These are phyloP conservation scores for Seiridium cupressi DNA, from an alignment of 2,329 filamentous ascomycete species.

Conservation along the genomic window DNA sequence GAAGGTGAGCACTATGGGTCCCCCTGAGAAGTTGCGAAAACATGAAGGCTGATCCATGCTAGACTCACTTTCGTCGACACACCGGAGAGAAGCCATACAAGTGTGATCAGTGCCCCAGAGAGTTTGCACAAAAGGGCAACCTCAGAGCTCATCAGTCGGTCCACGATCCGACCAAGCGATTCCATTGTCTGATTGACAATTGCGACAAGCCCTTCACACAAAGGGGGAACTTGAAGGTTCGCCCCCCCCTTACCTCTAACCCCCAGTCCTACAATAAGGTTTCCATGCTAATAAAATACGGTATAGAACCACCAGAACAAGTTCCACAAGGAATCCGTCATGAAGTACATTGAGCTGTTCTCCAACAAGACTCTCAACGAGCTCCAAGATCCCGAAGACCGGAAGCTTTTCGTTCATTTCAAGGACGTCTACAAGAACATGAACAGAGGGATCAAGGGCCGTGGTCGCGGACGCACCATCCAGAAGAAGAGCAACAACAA, in stretches of 20 bases:
- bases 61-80: constrained; percentile 86
- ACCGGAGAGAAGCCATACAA: constrained; percentile 82
- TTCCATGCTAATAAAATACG: no score
- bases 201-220: constrained; percentile 90
- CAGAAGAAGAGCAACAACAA: constrained; percentile 6
- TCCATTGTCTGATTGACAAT: constrained; percentile 75
- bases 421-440: constrained; percentile 88
- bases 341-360: constrained; percentile 69
- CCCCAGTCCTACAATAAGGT: no score
- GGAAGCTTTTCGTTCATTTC: constrained; percentile 59
- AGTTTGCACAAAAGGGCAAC: constrained; percentile 83
- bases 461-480: constrained; percentile 80
- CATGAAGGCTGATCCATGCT: constrained; percentile 10
- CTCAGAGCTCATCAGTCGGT: constrained; percentile 80
- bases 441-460: constrained; percentile 97
- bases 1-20: constrained; percentile 55
- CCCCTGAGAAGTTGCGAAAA: background rate
- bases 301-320: constrained; percentile 73
- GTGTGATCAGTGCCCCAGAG: constrained; percentile 77
- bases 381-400: constrained; percentile 70
- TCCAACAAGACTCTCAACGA: constrained; percentile 60
- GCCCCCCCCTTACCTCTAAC: constrained; percentile 8
- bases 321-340: constrained; percentile 77
- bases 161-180: constrained; percentile 75
- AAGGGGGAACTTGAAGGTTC: constrained; percentile 85